Conservation (phyloP, 2,329 filamentous ascomycete species). For the Endoconidiophora laricicola region DNA sequence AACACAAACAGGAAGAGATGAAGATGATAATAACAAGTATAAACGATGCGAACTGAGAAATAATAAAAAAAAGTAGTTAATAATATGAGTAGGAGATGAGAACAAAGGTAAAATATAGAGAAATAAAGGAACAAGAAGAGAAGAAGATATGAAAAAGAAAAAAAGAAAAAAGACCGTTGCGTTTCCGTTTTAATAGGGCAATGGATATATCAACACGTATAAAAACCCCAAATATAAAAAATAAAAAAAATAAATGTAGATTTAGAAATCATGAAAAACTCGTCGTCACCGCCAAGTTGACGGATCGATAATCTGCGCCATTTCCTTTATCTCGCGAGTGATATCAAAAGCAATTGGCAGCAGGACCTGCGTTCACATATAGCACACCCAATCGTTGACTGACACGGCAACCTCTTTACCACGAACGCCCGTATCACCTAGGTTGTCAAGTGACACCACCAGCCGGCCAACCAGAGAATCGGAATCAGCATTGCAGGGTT, state of each 20-base stretch:
- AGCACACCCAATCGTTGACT: slow-evolving; percentile 39
- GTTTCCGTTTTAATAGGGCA: neutral
- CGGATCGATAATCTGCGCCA: slow-evolving; percentile 31
- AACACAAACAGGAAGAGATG: slow-evolving; percentile 1
- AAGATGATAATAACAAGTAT: neutral
- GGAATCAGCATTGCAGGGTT: slow-evolving; percentile 41
- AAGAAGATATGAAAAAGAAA: neutral
- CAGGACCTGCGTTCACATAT: slow-evolving; percentile 50
- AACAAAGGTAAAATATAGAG: neutral
- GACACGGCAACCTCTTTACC: slow-evolving; percentile 39
- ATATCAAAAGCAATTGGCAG: slow-evolving; percentile 80
- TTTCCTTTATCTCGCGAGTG: slow-evolving; percentile 64
- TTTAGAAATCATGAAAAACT: slow-evolving; percentile 26
- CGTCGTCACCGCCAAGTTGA: slow-evolving; percentile 21
- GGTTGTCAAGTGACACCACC: slow-evolving; percentile 43
- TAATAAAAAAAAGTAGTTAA: too few relatives aligned
- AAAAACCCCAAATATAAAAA: neutral
- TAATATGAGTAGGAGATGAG: neutral
- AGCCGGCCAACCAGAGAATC: slow-evolving; percentile 39
- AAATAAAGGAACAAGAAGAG: slow-evolving; percentile 5
- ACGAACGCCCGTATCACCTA: slow-evolving; percentile 46
- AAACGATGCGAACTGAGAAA: neutral
- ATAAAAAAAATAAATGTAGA: slow-evolving; percentile 2
- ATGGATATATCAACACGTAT: neutral
- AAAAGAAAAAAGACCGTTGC: neutral